Evolutionary conservation across 129 eudicot species (phyloP).

Genomic region (Oenanthe sinensis): DNA sequence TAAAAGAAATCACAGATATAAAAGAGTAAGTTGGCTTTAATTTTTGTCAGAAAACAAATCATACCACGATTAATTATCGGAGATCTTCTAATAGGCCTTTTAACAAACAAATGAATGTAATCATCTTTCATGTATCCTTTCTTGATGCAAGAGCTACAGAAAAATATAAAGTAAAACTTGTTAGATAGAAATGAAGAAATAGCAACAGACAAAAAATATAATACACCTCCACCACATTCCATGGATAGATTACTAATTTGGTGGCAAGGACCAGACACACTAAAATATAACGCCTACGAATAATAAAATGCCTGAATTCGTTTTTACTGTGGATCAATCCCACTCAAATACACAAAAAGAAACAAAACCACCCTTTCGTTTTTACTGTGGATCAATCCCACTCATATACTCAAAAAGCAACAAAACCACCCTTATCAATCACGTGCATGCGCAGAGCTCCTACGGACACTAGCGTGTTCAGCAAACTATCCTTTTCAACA

Average conservation of each 20-base stretch:
- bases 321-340: no score
- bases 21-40: not conserved
- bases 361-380: no score
- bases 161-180: slow-evolving; percentile 12
- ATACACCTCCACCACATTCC: not conserved
- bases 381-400: no score
- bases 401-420: no score
- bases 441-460: no score
- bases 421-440: no score
- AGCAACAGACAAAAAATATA: not conserved
- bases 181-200: not conserved
- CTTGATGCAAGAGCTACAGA: slow-evolving; percentile 75
- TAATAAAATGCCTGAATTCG: not conserved
- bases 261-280: not conserved
- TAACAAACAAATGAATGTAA: slow-evolving; percentile 74
- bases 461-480: not conserved
- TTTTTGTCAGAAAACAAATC: slow-evolving; percentile 20
- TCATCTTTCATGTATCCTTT: slow-evolving; percentile 97
- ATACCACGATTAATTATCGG: slow-evolving; percentile 96
- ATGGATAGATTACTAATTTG: not conserved
- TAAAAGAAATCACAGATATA: not conserved
- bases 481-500: not conserved
- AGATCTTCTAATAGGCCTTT: slow-evolving; percentile 83
- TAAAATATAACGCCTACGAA: not conserved
- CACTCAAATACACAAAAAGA: no score